Evolutionary conservation across 2,329 filamentous ascomycete genomes (phyloP), one percentile per base, ranked within the genome.

Genomic region (Alternaria triticina): DNA sequence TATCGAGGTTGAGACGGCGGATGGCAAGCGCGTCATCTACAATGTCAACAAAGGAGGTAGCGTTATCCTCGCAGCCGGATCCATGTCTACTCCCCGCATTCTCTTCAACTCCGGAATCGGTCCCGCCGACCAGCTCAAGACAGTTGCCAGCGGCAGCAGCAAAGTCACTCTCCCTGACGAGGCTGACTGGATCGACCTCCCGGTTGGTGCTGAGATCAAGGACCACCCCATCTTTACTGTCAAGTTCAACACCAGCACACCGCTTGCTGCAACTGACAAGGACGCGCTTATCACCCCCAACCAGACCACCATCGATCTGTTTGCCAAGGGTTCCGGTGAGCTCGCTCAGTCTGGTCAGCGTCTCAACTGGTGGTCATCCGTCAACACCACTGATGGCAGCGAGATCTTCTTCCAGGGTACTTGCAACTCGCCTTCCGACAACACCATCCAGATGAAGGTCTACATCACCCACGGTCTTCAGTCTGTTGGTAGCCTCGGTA

Each of bases 71-170:
- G 85, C 90, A 12, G 87, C 90, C 0, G 90, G 90, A 33, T 82
- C 90, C 0, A 90, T 92, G 70, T 89, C 89, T 13, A 89, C 89
- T 4, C 85, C 89, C 17, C 90, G 90, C 74, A 83, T 93, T 54
- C 83, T 93, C 1, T 83, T 91, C 77, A 85, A 89, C 73, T 89
- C 87, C 79, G 88, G 90, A 67, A 92, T 91, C 66, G 91, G 90
- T 2, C 89, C 89, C 9, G 72, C 76, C n/a, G 78, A 81, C 50
- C 81, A 84, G 67, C 79, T 85, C 22, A 72, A 81, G 64, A 81
- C 77, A 11, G 83, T 85, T 23, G 75, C 80, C 55, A 80, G 79
- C 52, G 78, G 80, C 17, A 68, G 54, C 25, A 82, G 79, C 57
- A 77, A 81, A 23, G 68, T 76, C n/a, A 81, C 79, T 12, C 81